phyloP scores from a whole-genome alignment of 2,329 filamentous ascomycete species.

The Paecilomyces niveus region DNA sequence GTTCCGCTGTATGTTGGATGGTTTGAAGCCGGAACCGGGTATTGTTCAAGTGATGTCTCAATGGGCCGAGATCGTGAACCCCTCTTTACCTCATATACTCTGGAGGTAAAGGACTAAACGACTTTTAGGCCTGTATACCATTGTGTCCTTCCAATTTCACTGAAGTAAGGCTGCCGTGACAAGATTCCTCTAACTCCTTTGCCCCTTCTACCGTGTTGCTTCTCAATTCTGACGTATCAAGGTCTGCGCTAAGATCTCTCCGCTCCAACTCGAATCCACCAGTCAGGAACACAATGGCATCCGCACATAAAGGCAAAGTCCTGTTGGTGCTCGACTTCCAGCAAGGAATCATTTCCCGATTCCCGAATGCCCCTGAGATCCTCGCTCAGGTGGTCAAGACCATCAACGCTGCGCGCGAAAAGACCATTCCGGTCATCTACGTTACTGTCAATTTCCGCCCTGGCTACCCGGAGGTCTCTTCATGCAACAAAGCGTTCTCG shows the following conservation, averaged over 20 bases:
- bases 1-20: neutral
- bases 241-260: neutral
- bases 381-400: conserved; percentile 15
- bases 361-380: conserved; percentile 14
- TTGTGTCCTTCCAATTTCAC: neutral
- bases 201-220: neutral
- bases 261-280: neutral
- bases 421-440: conserved; percentile 23
- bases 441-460: conserved; percentile 26
- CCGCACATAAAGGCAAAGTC: conserved; percentile 6
- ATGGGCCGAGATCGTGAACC: neutral
- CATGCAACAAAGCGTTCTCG: conserved; percentile 15
- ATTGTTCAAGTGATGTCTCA: neutral
- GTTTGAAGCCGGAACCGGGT: neutral
- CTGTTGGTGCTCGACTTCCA: conserved; percentile 32
- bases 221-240: neutral
- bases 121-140: neutral
- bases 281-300: neutral
- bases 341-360: conserved; percentile 18
- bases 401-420: conserved; percentile 17
- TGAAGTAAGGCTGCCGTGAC: neutral
- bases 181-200: no score
- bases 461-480: conserved; percentile 22
- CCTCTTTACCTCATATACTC: neutral
- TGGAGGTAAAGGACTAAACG: neutral